Evolutionary conservation across 768 basidiomycete species (phyloP), one percentile per base, ranked within the genome.

Genomic region (Phylloporus sp.): DNA sequence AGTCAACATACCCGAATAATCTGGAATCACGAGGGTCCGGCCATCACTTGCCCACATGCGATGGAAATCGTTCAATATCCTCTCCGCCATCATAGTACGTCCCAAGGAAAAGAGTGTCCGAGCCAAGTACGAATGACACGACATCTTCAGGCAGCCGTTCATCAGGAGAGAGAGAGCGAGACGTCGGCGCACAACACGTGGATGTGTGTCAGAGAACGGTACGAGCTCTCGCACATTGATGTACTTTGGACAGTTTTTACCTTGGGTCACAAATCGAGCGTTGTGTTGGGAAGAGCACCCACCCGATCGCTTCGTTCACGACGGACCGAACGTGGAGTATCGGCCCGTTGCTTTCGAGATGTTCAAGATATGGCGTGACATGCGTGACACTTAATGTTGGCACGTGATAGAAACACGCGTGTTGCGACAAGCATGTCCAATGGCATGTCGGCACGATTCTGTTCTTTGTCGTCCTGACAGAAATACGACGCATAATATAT

Each of bases 211-310:
- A 0, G 73, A 60, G 53, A 74, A 64, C 1, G 81, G 70, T n/a
- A 69, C 59, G 9, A 86, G 67, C 12, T 81, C 73, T 12, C 82
- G 77, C 34, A 78, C 61, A 43, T 75, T 82, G 59, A 85, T 86
- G 52, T 86, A 86, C 58, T 86, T 86, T 11, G 84, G 85, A 59
- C 84, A 86, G 51, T 84, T 84, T 41, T 84, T 85, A 41, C n/a
- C 5, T 38, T 22, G 23, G 20, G 5, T 10, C 12, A 22, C 22
- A 22, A 13, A 11, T 39, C 23, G 9, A 1, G 18, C 35, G 3
- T 9, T 18, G 5, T 12, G 38, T 13, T 39, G 38, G 2, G 20
- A 40, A 23, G n/a, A 27, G 29, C 7, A 72, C 77, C 27, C 57
- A 83, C 84, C 82, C 83, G 20, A 85, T 67, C 6, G 84, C 77